Conservation (phyloP, 352 stramenopile species). For the Saprolegnia diclina region DNA sequence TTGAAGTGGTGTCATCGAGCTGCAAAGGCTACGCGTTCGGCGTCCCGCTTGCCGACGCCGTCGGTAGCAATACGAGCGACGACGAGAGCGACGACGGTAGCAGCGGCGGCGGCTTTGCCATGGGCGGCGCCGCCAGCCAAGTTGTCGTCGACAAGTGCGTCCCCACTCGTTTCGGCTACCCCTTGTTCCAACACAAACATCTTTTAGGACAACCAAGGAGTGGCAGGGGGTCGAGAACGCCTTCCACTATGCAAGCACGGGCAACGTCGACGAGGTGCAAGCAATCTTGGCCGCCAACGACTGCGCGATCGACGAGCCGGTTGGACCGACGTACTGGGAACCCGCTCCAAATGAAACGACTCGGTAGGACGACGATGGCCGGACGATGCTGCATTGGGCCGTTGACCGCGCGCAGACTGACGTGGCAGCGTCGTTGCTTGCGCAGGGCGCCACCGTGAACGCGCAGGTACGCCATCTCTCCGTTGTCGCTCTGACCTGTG, state of each 20-base stretch:
- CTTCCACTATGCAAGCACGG: slow-evolving; percentile 69
- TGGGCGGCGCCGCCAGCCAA: slow-evolving; percentile 52
- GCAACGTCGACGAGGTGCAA: slow-evolving; percentile 49
- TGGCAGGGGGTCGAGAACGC: slow-evolving; percentile 66
- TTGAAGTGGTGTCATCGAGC: slow-evolving; percentile 60
- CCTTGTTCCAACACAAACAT: neutral
- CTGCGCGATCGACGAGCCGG: slow-evolving; percentile 36
- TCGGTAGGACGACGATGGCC: slow-evolving; percentile 56
- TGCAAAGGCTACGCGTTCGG: slow-evolving; percentile 51
- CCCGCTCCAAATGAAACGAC: neutral
- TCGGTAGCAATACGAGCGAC: slow-evolving; percentile 9
- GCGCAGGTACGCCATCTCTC: slow-evolving; percentile 36
- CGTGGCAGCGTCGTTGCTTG: slow-evolving; percentile 48
- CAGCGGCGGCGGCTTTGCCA: slow-evolving; percentile 35
- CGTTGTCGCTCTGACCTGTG: neutral
- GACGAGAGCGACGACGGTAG: neutral
- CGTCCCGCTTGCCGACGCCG: neutral
- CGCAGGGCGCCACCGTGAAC: slow-evolving; percentile 49
- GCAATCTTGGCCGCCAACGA: slow-evolving; percentile 40
- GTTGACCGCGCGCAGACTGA: slow-evolving; percentile 57
- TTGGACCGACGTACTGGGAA: too few relatives aligned
- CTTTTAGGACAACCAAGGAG: slow-evolving; percentile 68
- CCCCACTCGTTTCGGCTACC: slow-evolving; percentile 4
- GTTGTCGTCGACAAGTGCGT: slow-evolving; percentile 65
- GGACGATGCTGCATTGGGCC: slow-evolving; percentile 79